These are phyloP conservation scores for Pestalotiopsis sp. DNA, from an alignment of 2,329 filamentous ascomycete species.

Conservation along the genomic window DNA sequence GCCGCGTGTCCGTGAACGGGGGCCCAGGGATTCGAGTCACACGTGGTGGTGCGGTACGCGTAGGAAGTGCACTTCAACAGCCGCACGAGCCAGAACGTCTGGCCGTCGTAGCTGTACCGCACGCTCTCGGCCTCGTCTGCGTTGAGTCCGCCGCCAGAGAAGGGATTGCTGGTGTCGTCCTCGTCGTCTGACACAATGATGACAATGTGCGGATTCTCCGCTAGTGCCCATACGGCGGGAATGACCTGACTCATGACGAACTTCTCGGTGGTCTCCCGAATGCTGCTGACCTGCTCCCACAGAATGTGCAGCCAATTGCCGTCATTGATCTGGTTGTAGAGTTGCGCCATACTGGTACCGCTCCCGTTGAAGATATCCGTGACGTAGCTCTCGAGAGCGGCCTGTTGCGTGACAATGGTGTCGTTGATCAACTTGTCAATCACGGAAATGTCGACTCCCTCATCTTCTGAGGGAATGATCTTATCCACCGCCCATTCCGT, in stretches of 20 bases:
- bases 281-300: background rate
- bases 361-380: background rate
- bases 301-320: background rate
- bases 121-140: background rate
- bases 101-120: background rate
- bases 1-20: background rate
- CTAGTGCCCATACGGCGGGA: background rate
- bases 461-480: background rate
- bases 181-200: background rate
- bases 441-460: background rate
- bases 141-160: background rate
- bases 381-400: background rate
- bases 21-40: background rate
- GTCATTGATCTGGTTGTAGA: background rate
- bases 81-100: background rate
- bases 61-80: background rate
- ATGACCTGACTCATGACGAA: background rate
- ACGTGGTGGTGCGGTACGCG: background rate
- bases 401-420: background rate
- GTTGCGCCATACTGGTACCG: background rate
- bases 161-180: background rate
- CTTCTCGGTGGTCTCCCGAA: background rate
- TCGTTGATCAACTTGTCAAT: background rate
- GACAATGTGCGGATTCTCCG: background rate
- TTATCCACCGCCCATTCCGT: background rate